Evolutionary conservation across 2,329 filamentous ascomycete species (phyloP).

Genomic region (Calycina herbarum): DNA sequence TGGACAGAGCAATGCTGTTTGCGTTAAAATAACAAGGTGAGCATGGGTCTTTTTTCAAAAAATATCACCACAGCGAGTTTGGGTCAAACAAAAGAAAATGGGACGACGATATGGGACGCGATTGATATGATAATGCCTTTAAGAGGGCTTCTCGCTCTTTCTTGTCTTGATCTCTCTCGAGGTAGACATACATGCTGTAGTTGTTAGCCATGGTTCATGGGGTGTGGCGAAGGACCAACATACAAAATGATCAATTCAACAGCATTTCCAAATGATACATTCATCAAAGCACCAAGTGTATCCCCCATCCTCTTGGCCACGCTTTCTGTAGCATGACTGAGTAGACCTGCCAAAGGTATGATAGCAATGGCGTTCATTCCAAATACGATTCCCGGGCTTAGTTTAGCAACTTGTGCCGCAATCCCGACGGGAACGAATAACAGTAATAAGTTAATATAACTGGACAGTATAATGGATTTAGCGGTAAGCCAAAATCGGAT

Average conservation of each 20-base stretch:
- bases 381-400: constrained; percentile 64
- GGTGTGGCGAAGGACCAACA: constrained; percentile 30
- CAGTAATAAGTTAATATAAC: constrained; percentile 75
- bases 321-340: constrained; percentile 73
- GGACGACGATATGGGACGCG: constrained; percentile 44
- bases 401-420: constrained; percentile 54
- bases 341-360: constrained; percentile 69
- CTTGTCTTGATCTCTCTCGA: constrained; percentile 46
- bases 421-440: constrained; percentile 80
- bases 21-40: constrained; percentile 38
- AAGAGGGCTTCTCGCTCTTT: constrained; percentile 46
- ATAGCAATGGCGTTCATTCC: constrained; percentile 75
- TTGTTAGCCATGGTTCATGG: constrained; percentile 28
- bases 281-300: constrained; percentile 70
- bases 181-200: constrained; percentile 54
- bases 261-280: constrained; percentile 77
- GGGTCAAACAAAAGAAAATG: constrained; percentile 27
- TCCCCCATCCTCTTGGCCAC: constrained; percentile 73
- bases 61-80: constrained; percentile 21
- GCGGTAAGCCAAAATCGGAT: constrained; percentile 40
- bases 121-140: constrained; percentile 47
- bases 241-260: constrained; percentile 78
- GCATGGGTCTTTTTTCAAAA: constrained; percentile 34
- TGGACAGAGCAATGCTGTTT: constrained; percentile 71
- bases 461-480: constrained; percentile 65